Conservation (phyloP, 192 early-diverging fungal species). For the Coemansia sp. region DNA sequence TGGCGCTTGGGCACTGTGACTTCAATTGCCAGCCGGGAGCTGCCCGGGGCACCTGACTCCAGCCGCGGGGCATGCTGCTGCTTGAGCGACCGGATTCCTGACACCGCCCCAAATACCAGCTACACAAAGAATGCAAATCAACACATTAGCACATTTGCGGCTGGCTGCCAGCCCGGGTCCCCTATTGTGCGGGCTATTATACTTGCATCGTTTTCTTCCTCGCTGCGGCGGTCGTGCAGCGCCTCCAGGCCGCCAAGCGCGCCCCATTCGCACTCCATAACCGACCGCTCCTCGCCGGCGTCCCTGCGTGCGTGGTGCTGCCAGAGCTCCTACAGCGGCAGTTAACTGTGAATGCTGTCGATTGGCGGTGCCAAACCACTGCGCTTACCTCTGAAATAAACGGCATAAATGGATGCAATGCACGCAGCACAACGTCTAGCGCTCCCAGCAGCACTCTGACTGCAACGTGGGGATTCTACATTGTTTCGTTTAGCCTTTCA, state of each 20-base stretch:
- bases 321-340: constrained; percentile 50
- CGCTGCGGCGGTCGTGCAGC: constrained; percentile 15
- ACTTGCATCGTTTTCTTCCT: constrained; percentile 44
- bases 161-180: too few species aligned
- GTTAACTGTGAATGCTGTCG: not conserved
- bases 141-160: too few species aligned
- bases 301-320: constrained; percentile 34
- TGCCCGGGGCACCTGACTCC: not conserved
- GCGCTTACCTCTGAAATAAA: constrained; percentile 83
- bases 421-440: constrained; percentile 59
- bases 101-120: constrained; percentile 37
- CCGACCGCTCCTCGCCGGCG: constrained; percentile 25
- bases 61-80: constrained; percentile 27
- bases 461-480: constrained; percentile 30
- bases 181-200: not conserved
- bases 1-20: constrained; percentile 11
- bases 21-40: constrained; percentile 5
- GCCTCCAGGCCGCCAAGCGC: constrained; percentile 1
- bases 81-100: constrained; percentile 43
- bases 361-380: not conserved
- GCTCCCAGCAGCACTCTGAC: constrained; percentile 39
- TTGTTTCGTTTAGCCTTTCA: not conserved
- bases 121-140: constrained; percentile 11
- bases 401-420: constrained; percentile 97
- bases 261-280: constrained; percentile 46